Conservation (phyloP, 371 early-diverging fungal species). For the Aphelidium insulamus region DNA sequence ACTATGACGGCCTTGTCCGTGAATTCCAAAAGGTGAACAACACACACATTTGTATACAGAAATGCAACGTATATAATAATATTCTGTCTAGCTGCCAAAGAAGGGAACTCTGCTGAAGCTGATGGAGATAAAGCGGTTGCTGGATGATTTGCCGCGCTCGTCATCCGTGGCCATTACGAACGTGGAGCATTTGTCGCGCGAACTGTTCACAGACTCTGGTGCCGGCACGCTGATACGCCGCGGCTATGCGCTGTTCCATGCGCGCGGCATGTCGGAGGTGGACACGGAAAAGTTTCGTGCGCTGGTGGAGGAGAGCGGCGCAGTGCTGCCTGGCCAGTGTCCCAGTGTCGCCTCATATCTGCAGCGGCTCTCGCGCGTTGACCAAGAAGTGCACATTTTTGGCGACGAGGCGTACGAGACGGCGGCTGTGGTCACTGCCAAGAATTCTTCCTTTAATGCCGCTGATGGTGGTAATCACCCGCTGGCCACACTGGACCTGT, state of each 20-base stretch:
- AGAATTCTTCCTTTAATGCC: too few species aligned
- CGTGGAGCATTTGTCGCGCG: slow-evolving; percentile 84
- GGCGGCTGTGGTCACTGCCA: slow-evolving; percentile 55
- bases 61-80: not conserved
- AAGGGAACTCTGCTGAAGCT: slow-evolving; percentile 93
- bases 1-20: slow-evolving; percentile 15
- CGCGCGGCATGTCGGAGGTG: slow-evolving; percentile 29
- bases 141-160: slow-evolving; percentile 77
- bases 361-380: slow-evolving; percentile 24
- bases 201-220: slow-evolving; percentile 85
- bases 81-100: slow-evolving; percentile 15
- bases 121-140: slow-evolving; percentile 76
- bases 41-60: too few species aligned
- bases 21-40: too few species aligned
- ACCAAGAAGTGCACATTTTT: not conserved
- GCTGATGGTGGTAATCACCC: too few species aligned
- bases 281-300: slow-evolving; percentile 65
- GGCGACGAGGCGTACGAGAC: slow-evolving; percentile 27
- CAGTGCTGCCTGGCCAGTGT: slow-evolving; percentile 34
- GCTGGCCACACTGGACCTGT: slow-evolving; percentile 52
- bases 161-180: slow-evolving; percentile 92
- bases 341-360: slow-evolving; percentile 49
- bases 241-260: slow-evolving; percentile 62
- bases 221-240: slow-evolving; percentile 89
- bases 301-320: slow-evolving; percentile 50